Evolutionary conservation across 805 yeast genomes (phyloP).

Genomic region (Pichia deserticola): DNA sequence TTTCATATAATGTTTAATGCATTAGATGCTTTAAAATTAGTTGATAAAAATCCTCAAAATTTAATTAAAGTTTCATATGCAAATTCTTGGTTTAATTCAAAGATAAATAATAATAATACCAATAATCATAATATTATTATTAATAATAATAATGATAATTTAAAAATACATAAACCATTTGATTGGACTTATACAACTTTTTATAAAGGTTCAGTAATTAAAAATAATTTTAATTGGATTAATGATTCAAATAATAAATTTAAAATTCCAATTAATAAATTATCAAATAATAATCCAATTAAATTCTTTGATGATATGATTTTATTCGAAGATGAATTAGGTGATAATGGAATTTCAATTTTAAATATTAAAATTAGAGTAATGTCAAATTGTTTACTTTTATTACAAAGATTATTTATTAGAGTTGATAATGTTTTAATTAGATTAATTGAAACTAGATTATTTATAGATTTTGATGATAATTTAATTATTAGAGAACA

Average conservation of each 20-base stretch:
- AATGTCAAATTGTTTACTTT: constrained; percentile 71
- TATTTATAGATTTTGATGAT: constrained; percentile 69
- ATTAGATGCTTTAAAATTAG: constrained; percentile 61
- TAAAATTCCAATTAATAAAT: constrained; percentile 60
- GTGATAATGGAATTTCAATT: constrained; percentile 88
- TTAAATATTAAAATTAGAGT: constrained; percentile 76
- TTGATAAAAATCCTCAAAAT: constrained; percentile 37
- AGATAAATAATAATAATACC: constrained; percentile 20
- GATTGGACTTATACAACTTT: constrained; percentile 94
- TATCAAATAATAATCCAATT: constrained; percentile 72
- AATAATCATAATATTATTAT: too few relatives aligned
- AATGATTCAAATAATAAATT: constrained; percentile 19
- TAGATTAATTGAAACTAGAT: constrained; percentile 76
- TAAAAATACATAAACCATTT: constrained; percentile 68
- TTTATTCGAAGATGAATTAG: constrained; percentile 89
- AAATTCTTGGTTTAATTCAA: constrained; percentile 61
- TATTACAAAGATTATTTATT: constrained; percentile 71
- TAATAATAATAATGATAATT: too few relatives aligned
- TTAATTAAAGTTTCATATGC: constrained; percentile 76
- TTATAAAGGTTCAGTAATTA: constrained; percentile 55
- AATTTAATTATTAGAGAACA: constrained; percentile 66
- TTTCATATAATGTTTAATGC: constrained; percentile 61
- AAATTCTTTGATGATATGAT: constrained; percentile 83
- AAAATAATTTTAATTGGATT: constrained; percentile 10
- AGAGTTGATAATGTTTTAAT: constrained; percentile 87